These are phyloP conservation scores for Teratosphaeria gauchensis DNA, from an alignment of 2,329 filamentous ascomycete genomes.

Conservation along the genomic window DNA sequence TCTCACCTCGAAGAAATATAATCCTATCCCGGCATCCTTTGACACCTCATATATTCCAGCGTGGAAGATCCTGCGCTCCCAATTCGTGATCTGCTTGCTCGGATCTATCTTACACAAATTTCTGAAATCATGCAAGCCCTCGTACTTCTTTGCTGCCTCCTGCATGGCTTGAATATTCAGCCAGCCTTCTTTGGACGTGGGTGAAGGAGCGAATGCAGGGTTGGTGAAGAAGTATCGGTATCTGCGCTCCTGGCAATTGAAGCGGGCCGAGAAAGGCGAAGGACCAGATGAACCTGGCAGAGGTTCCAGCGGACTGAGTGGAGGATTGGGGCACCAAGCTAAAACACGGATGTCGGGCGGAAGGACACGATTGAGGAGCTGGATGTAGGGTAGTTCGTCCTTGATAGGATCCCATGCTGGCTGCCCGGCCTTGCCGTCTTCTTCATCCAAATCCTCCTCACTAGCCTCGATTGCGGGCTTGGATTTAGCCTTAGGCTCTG, in stretches of 20 bases:
- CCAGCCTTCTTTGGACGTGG: constrained; percentile 54
- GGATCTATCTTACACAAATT: constrained; percentile 95
- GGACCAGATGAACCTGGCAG: background rate
- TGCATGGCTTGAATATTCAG: constrained; percentile 84
- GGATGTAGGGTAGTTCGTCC: constrained; percentile 77
- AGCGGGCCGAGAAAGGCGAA: constrained; percentile 74
- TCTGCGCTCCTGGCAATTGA: constrained; percentile 80
- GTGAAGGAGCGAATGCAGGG: constrained; percentile 67
- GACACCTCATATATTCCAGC: constrained; percentile 64
- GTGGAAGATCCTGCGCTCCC: constrained; percentile 67
- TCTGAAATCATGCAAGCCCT: constrained; percentile 84
- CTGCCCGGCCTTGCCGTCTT: constrained; percentile 1
- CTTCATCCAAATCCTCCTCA: constrained; percentile 7
- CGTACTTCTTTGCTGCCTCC: constrained; percentile 65
- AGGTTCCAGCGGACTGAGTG: constrained; percentile 23
- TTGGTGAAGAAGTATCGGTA: constrained; percentile 99
- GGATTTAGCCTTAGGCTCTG: constrained; percentile 42
- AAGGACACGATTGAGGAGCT: constrained; percentile 75
- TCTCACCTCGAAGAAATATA: constrained; percentile 81
- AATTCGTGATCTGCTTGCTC: constrained; percentile 80
- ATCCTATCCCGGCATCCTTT: constrained; percentile 36
- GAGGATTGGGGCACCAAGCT: constrained; percentile 83
- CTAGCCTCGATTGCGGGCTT: background rate
- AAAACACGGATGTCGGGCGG: constrained; percentile 83
- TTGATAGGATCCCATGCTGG: constrained; percentile 54